Base-by-base conservation (phyloP, 192 early-diverging fungal genomes). In the Phlyctochytrium planicorne region DNA sequence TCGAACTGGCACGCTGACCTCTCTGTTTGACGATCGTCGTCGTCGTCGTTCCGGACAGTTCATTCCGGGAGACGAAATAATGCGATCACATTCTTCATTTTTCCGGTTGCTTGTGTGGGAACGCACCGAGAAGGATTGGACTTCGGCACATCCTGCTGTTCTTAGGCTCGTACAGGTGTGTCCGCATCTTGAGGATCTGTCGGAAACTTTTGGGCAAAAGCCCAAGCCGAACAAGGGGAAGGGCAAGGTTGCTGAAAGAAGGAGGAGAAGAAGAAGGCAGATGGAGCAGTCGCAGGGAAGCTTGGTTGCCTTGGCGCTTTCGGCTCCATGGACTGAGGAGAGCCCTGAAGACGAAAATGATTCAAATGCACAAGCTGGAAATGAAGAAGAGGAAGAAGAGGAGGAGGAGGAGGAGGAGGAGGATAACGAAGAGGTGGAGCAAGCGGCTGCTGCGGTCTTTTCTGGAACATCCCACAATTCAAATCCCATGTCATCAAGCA, bases 71-170 rank as follows among this genome's bases (percentile, higher is more conserved):
- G 69, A 63, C 1, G 56, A 65, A 25, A 65, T 71, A 2, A n/a
- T 63, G 25, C 57, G 55, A 33, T 35, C 69, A 10, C 69, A 71
- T 33, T 71, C 69, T 6, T 65, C 30, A 10, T 30, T 71, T 14
- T 71, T 71, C 37, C 62, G 69, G 20, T 27, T 71, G 16, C 17
- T 71, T 16, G 69, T 71, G 32, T 25, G 31, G 10, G 69, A 71
- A 29, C 29, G 69, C 34, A 36, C 20, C 32, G 63, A 35, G 53
- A 16, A n/a, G 0, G 53, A 30, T n/a, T 71, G 69, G 69, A 57
- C n/a, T 12, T 53, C 63, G 29, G 52, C 63, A 2, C 69, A 71
- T 40, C 69, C 69, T 3, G 27, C 65, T 30, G 17, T 71, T 3
- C 3, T 57, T 23, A 17, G 62, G n/a, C 56, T 71, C 23, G 52